A percentile compares a stretch with the other conserved stretches of the same genome.
Evolutionary conservation across 352 stramenopile genomes (phyloP).

Genomic region (Phytophthora cajani): DNA sequence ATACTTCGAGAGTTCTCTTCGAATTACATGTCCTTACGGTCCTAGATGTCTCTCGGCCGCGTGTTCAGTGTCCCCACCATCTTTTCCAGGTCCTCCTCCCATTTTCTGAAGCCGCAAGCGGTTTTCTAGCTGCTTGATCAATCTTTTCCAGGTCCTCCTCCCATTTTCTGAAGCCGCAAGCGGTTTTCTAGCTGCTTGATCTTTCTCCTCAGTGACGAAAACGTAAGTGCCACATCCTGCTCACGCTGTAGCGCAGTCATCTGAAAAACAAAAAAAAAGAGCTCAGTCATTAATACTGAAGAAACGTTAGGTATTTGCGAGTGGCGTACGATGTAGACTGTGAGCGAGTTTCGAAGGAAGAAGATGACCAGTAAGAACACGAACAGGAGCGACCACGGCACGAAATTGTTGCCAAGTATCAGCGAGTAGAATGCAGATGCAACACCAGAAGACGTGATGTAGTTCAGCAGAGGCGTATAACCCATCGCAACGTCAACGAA

Average conservation of each 20-base stretch:
- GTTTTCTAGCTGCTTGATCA: slow-evolving; percentile 73
- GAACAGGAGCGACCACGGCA: slow-evolving; percentile 50
- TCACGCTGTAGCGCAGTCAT: slow-evolving; percentile 54
- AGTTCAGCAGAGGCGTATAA: slow-evolving; percentile 48
- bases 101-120: slow-evolving; percentile 61
- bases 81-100: slow-evolving; percentile 11
- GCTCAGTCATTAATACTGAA: background rate
- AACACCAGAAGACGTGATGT: slow-evolving; percentile 36
- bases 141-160: slow-evolving; percentile 12
- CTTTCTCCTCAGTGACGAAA: slow-evolving; percentile 60
- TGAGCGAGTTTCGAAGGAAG: slow-evolving; percentile 65
- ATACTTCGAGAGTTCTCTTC: background rate
- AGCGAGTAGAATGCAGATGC: slow-evolving; percentile 44
- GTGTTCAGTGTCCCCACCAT: slow-evolving; percentile 6
- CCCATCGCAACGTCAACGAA: slow-evolving; percentile 53
- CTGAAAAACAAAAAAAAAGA: slow-evolving; percentile 14
- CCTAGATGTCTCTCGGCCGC: background rate
- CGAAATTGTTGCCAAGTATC: slow-evolving; percentile 44
- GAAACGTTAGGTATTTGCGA: background rate
- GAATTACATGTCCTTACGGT: background rate
- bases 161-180: slow-evolving; percentile 56
- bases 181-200: slow-evolving; percentile 75
- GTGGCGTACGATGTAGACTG: slow-evolving; percentile 47
- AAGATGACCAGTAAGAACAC: slow-evolving; percentile 46
- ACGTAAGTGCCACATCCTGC: slow-evolving; percentile 54